These are phyloP conservation scores for Fusarium chaquense DNA, from an alignment of 2,329 filamentous ascomycete species.

Conservation along the genomic window DNA sequence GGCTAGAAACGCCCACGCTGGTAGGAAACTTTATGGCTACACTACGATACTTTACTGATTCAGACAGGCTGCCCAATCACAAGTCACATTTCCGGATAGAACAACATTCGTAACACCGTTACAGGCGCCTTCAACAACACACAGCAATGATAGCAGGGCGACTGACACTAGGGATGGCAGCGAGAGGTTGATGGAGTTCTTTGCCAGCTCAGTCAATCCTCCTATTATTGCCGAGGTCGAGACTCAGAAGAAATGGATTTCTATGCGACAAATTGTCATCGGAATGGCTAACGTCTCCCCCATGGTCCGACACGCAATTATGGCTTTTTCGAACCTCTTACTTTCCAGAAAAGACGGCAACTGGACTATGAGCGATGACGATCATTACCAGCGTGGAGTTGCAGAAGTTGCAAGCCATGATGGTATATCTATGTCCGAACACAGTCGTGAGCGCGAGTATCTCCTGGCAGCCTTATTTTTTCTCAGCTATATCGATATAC, in stretches of 20 bases:
- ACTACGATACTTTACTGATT: background rate
- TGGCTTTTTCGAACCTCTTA: conserved; percentile 64
- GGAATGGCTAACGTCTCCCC: conserved; percentile 60
- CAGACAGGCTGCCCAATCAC: conserved; percentile 38
- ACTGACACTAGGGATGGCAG: conserved; percentile 15
- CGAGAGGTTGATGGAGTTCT: conserved; percentile 60
- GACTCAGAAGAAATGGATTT: conserved; percentile 64
- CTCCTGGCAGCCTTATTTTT: conserved; percentile 65
- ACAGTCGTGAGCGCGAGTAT: conserved; percentile 54
- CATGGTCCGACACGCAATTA: conserved; percentile 62
- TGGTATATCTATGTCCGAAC: conserved; percentile 41
- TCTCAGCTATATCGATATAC: conserved; percentile 65
- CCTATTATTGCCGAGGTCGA: conserved; percentile 66
- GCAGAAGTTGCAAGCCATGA: conserved; percentile 50
- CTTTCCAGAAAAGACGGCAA: conserved; percentile 53
- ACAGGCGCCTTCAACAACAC: conserved; percentile 38
- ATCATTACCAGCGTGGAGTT: conserved; percentile 55
- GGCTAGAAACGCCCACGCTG: conserved; percentile 42
- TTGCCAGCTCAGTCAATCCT: conserved; percentile 61
- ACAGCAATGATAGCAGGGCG: conserved; percentile 39
- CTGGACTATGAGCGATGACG: conserved; percentile 50
- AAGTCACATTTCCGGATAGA: conserved; percentile 44
- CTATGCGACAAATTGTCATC: conserved; percentile 61
- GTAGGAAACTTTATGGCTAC: conserved; percentile 13
- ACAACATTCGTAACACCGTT: conserved; percentile 37